phyloP scores from a whole-genome alignment of 2,329 filamentous ascomycete genomes.

The Alternaria viburni region DNA sequence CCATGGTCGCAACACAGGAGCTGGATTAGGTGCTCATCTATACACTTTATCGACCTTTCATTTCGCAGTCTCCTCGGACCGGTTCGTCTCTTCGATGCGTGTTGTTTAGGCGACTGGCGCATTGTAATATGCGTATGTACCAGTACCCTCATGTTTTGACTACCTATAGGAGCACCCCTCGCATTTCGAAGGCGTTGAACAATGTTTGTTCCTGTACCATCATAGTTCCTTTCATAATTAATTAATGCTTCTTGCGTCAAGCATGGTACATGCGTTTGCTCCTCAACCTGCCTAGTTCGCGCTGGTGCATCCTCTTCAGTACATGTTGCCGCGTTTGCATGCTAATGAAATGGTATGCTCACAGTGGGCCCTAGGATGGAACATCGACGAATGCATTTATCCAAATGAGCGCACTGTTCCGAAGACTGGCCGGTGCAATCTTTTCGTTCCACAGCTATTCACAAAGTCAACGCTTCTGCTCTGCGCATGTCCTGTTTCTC shows the following conservation, averaged over 20 bases:
- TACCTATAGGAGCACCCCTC: not conserved
- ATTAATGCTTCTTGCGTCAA: not conserved
- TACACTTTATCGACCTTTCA: not conserved
- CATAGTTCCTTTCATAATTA: not conserved
- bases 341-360: not conserved
- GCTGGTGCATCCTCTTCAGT: not conserved
- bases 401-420: not conserved
- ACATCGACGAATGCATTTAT: not conserved
- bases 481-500: not conserved
- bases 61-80: not conserved
- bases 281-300: not conserved
- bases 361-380: not conserved
- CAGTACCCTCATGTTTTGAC: not conserved
- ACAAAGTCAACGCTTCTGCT: not conserved
- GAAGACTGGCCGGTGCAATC: not conserved
- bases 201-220: not conserved
- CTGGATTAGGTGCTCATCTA: slow-evolving; percentile 27
- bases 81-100: not conserved
- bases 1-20: slow-evolving; percentile 47
- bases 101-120: not conserved
- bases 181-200: not conserved
- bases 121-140: not conserved
- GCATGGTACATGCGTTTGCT: not conserved
- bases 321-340: not conserved
- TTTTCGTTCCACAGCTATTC: not conserved